Conservation (phyloP, 148 eudicot species). For the Diospyros kaki region DNA sequence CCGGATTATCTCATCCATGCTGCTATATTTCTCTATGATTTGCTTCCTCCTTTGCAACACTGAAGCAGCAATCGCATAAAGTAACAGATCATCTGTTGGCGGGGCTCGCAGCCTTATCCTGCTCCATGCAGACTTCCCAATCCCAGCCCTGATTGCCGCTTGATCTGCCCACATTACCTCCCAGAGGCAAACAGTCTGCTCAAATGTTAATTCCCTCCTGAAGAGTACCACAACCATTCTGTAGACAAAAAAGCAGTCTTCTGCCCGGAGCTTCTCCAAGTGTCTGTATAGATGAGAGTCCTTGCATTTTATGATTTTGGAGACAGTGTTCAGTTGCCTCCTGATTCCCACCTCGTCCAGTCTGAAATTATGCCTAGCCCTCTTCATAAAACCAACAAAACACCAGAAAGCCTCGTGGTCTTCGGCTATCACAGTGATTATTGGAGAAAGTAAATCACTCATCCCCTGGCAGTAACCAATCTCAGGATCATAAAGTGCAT, state of each 20-base stretch:
- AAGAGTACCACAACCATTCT: conserved; percentile 97
- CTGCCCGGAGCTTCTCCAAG: conserved; percentile 86
- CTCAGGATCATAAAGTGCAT: conserved; percentile 84
- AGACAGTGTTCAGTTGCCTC: conserved; percentile 70
- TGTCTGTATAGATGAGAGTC: conserved; percentile 92
- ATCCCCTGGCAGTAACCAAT: conserved; percentile 98
- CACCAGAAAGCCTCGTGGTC: conserved; percentile 98
- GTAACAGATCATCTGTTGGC: conserved; percentile 84
- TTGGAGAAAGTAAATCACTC: conserved; percentile 97
- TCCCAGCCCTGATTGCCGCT: conserved; percentile 84
- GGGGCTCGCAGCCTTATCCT: conserved; percentile 90
- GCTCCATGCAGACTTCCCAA: conserved; percentile 90
- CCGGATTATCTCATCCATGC: conserved; percentile 94
- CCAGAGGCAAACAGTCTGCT: conserved; percentile 96
- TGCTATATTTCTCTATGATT: conserved; percentile 78
- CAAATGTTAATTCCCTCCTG: conserved; percentile 79
- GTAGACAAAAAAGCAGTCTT: conserved; percentile 95
- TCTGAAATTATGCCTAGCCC: conserved; percentile 93
- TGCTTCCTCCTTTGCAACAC: conserved; percentile 90
- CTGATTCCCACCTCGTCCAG: conserved; percentile 94
- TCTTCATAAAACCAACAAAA: conserved; percentile 94
- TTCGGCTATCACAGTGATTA: conserved; percentile 67
- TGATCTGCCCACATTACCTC: conserved; percentile 99
- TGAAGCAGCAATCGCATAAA: conserved; percentile 92
- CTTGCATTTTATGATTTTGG: conserved; percentile 79